These are phyloP conservation scores for Phytophthora pluvialis DNA, from an alignment of 352 stramenopile genomes.

Conservation along the genomic window DNA sequence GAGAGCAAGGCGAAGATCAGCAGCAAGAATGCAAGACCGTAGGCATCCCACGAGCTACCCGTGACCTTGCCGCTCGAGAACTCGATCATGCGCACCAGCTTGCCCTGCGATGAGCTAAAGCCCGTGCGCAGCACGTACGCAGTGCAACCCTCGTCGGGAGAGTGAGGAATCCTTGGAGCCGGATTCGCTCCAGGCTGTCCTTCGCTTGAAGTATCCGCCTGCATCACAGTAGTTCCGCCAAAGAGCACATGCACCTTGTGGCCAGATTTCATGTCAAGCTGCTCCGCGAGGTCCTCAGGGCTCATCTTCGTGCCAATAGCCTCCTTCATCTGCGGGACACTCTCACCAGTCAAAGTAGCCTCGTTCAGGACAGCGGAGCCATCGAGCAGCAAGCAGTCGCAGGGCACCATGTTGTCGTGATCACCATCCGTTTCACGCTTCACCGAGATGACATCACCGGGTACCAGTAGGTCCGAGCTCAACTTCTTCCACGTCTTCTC, in stretches of 20 bases:
- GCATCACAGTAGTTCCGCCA: constrained; percentile 93
- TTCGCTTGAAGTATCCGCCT: constrained; percentile 65
- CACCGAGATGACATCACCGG: constrained; percentile 94
- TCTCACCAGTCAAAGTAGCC: constrained; percentile 98
- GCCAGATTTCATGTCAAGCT: constrained; percentile 86
- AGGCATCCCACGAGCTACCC: constrained; percentile 95
- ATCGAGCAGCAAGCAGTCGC: constrained; percentile 95
- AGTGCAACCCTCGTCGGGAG: constrained; percentile 93
- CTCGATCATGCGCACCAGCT: constrained; percentile 98
- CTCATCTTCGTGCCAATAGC: constrained; percentile 84
- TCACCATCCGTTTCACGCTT: constrained; percentile 87
- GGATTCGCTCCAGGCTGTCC: constrained; percentile 13
- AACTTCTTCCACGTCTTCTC: constrained; percentile 85
- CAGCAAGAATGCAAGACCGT: constrained; percentile 95
- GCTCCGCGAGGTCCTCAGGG: constrained; percentile 68
- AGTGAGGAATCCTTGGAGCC: constrained; percentile 58
- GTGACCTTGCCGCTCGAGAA: constrained; percentile 97
- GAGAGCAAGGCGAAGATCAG: constrained; percentile 97
- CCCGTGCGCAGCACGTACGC: constrained; percentile 96
- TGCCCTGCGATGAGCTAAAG: constrained; percentile 98
- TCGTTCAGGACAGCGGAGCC: constrained; percentile 98
- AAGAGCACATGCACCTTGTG: constrained; percentile 94
- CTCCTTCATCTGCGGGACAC: constrained; percentile 98
- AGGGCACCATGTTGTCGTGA: constrained; percentile 91
- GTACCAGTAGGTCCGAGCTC: constrained; percentile 89